Base-by-base conservation (phyloP, 352 stramenopile species). In the Sclerospora graminicola region DNA sequence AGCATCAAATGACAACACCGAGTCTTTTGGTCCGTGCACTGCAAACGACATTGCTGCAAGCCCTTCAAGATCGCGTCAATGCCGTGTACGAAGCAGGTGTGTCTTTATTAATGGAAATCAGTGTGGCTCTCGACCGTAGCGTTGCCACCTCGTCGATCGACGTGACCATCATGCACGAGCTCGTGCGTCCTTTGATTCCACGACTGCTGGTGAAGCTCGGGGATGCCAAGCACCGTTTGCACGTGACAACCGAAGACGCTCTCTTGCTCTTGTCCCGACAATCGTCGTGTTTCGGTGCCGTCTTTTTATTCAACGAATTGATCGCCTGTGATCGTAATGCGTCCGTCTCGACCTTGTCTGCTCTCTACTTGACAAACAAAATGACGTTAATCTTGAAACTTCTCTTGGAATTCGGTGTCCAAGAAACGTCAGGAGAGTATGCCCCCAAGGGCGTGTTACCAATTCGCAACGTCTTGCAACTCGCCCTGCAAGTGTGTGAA, bases 261-360 rank as follows among this genome's bases (percentile, higher is more conserved):
- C 32, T 91, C 20, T 35, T 91, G 7, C 57, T 89, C 8, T 38
- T 91, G 1, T 82, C 75, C 0, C 57, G 80, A n/a, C 74, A 88
- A 35, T 32, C 63, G 5, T 51, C 63, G 0, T 73, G 72, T 6
- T 67, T 84, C 9, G 80, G 80, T 0, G 52, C 80, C 0, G 66
- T 62, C n/a, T 82, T 82, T 63, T n/a, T 91, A 16, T 49, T 91
- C 0, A 70, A 89, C 28, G 74, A 89, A 43, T 67, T 89, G 51
- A 75, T 86, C 32, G 60, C 70, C 1, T 74, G 59, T 32, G 73
- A 89, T 24, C 74, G 73, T n/a, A 82, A 65, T 20, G 57, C 69
- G 9, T 71, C 72, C 0, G 49, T 55, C 0, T 63, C 78, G 26
- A 67, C 74, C 4, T 57, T 82, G 0, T 88, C 73, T 0, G 53